A percentile compares a stretch with the other conserved stretches of the same genome.
These are phyloP conservation scores for Boletus speciosus DNA, from an alignment of 768 basidiomycete species.

Conservation along the genomic window DNA sequence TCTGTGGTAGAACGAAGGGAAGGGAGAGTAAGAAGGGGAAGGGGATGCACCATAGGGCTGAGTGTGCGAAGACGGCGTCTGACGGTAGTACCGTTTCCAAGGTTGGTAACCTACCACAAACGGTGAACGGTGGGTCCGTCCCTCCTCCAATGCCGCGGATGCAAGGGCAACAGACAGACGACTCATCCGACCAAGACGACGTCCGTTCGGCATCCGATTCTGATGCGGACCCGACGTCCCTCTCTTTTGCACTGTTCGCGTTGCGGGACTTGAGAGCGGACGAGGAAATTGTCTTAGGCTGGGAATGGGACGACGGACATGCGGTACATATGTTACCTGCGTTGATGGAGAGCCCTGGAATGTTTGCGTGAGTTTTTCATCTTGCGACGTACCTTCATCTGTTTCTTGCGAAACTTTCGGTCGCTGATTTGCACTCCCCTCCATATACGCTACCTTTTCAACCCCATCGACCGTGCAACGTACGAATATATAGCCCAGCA, in stretches of 20 bases:
- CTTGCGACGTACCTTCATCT: neutral
- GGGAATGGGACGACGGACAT: constrained; percentile 97
- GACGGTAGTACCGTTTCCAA: neutral
- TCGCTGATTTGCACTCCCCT: constrained; percentile 8
- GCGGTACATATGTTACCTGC: constrained; percentile 77
- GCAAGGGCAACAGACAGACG: constrained; percentile 10
- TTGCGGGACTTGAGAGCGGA: constrained; percentile 66
- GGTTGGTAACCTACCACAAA: neutral
- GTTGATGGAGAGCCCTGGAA: constrained; percentile 52
- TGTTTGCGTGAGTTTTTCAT: constrained; percentile 51
- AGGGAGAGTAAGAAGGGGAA: constrained; percentile 16
- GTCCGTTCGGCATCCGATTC: constrained; percentile 10
- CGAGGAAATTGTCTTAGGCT: constrained; percentile 86
- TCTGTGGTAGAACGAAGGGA: constrained; percentile 31
- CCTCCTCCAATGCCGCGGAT: constrained; percentile 8
- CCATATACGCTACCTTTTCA: neutral
- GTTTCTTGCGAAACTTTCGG: neutral
- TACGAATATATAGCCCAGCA: constrained; percentile 35
- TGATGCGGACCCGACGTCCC: constrained; percentile 33
- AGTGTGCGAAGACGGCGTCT: constrained; percentile 10
- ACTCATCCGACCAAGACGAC: constrained; percentile 21
- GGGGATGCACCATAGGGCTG: constrained; percentile 15
- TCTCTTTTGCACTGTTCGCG: constrained; percentile 82
- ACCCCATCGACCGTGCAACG: neutral
- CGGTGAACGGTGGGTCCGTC: constrained; percentile 8